A percentile compares a stretch with the other conserved stretches of the same genome.
These are phyloP conservation scores for Saccharomyces pastorianus DNA, from an alignment of 1,139 yeast genomes.

Conservation along the genomic window DNA sequence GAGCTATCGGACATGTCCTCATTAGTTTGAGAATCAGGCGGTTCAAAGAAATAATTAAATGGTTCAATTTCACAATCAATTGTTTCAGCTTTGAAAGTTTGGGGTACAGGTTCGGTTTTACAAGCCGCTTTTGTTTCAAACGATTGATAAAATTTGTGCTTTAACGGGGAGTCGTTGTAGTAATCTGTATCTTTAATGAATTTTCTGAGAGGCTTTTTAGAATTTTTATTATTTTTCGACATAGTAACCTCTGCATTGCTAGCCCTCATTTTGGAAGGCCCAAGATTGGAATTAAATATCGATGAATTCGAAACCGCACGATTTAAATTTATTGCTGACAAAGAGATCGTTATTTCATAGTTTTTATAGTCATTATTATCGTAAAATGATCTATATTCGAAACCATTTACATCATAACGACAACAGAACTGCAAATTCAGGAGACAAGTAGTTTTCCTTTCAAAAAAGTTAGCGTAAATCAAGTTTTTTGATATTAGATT, in stretches of 20 bases:
- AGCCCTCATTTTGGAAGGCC: not conserved
- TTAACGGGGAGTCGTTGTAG: constrained; percentile 29
- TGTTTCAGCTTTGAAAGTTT: not conserved
- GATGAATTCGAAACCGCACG: constrained; percentile 17
- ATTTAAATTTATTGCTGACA: constrained; percentile 10
- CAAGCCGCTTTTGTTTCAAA: not conserved
- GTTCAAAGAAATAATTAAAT: not conserved
- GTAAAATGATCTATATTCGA: constrained; percentile 27
- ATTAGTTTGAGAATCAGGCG: not conserved
- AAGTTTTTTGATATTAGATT: constrained; percentile 27
- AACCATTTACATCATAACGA: constrained; percentile 18
- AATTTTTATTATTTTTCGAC: constrained; percentile 5
- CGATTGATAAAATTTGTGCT: constrained; percentile 23
- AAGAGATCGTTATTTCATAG: constrained; percentile 16
- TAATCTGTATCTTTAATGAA: constrained; percentile 29
- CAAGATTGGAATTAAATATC: constrained; percentile 13
- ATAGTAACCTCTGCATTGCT: not conserved
- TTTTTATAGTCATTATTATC: constrained; percentile 29
- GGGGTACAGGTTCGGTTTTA: not conserved
- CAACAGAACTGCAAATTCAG: constrained; percentile 26
- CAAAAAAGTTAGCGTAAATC: constrained; percentile 11
- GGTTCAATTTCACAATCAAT: not conserved
- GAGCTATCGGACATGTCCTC: not conserved
- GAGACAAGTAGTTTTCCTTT: constrained; percentile 13
- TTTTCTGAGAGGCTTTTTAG: constrained; percentile 11